Conservation (phyloP, 805 yeast species). For the Candida suzukii region DNA sequence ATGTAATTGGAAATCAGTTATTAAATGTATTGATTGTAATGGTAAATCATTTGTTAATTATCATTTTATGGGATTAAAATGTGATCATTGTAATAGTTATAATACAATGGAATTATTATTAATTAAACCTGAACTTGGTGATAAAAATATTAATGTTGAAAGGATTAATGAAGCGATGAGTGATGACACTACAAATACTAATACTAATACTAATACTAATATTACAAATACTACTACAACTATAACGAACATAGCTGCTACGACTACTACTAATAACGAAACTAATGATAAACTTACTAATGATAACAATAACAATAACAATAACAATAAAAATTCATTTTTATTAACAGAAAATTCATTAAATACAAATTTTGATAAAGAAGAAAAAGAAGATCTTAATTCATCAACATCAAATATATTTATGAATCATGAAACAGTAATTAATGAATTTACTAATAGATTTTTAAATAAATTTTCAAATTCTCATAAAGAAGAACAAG, state of each 20-base stretch:
- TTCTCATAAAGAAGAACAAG: too few relatives aligned
- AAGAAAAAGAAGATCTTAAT: not conserved
- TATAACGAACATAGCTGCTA: too few relatives aligned
- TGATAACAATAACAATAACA: not conserved
- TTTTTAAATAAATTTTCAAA: not conserved
- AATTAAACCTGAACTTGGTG: conserved; percentile 51
- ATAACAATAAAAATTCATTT: not conserved
- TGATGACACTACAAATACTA: conserved; percentile 1
- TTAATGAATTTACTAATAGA: not conserved
- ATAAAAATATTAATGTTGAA: conserved; percentile 7
- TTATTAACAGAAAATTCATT: conserved; percentile 14
- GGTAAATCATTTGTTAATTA: conserved; percentile 70
- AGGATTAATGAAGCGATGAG: conserved; percentile 4
- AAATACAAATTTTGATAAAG: conserved; percentile 25
- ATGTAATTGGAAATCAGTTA: conserved; percentile 63
- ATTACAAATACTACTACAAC: not conserved
- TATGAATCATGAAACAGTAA: not conserved
- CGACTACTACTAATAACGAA: conserved; percentile 4
- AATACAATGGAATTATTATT: conserved; percentile 72
- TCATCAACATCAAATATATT: not conserved
- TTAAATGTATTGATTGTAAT: conserved; percentile 82
- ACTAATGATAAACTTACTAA: conserved; percentile 3
- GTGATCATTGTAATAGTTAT: conserved; percentile 82
- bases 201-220: not conserved
- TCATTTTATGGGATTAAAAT: conserved; percentile 81